Base-by-base conservation (phyloP, 2,329 filamentous ascomycete genomes). In the Ophiostoma ulmi region DNA sequence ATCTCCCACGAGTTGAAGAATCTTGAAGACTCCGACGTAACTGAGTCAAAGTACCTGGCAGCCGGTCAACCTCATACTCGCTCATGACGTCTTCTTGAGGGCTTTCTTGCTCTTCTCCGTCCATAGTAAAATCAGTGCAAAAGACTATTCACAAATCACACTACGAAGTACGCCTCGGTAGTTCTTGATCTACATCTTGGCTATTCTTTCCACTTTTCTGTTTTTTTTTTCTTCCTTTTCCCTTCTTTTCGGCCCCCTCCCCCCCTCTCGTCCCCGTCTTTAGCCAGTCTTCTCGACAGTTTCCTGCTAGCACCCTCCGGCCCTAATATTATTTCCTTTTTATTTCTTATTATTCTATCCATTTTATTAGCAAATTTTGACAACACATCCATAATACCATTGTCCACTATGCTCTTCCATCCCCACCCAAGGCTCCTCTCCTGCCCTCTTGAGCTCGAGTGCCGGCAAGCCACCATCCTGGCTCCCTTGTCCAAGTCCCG, bases 391-490 rank as follows among this genome's bases (percentile, higher is more conserved):
- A 63, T 63, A 63, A 63, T 63, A 63, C 26, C 26, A 35, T 63
- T 63, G 58, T 63, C 22, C n/a, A 6, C 22, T 10, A 22, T 58
- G 52, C 22, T 39, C 63, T 65, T 39, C 63, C 35, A 39, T 39
- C 35, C 35, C 20, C 63, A 65, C 63, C 63, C 63, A 65, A 63
- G 26, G 58, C 58, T 35, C 35, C 36, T 38, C 63, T 65, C 63
- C 63, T 65, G 63, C 63, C 63, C 63, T 65, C 63, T 65, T 65
- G 63, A 38, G 63, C 31, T 22, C 63, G 35, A 65, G 35, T 65
- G 63, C 63, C 63, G 63, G 63, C 36, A 13, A 63, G 63, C 63
- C 41, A 38, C 35, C 36, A 38, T 38, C 35, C 31, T 39, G 63
- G 35, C 35, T 39, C 63, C 63, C 35, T 65, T 65, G 63, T 22